Evolutionary conservation across 441 rosid species (phyloP), one percentile per base, ranked within the genome.

Genomic region (Populus hybrid): DNA sequence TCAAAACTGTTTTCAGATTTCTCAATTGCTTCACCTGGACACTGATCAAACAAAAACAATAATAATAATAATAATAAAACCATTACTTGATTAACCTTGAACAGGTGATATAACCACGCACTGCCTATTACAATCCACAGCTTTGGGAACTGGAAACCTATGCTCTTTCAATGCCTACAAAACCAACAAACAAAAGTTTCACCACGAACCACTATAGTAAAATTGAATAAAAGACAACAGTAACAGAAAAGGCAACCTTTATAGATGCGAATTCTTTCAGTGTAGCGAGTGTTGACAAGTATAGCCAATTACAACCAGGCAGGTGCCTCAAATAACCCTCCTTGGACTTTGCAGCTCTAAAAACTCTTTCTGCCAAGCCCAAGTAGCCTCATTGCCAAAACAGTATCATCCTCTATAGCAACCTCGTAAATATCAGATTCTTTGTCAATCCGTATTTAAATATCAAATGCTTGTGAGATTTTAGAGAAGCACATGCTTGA

Each of bases 311-410:
- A 85, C 53, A 95, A 84, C 91, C 91, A 77, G 85, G 90, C 31
- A 95, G 93, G 85, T 94, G 99, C 90, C 89, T 89, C 87, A 94
- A 83, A 83, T 96, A 94, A 79, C 94, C 99, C 88, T 98, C 97
- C 91, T 96, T 96, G 76, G 95, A 88, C 80, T 96, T 94, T 69
- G 93, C 98, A 69, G 96, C 98, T 87, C 97, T 89, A 79, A 93
- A 96, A 76, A 98, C 7, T 94, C 72, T 87, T 88, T 88, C 97
- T 90, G 36, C 97, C 99, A 33, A 96, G 94, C 76, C 99, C 88
- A 67, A 90, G 99, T 87, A 95, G 79, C 90, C 94, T 94, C 90
- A 93, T 94, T 1, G 91, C 98, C 83, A 95, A 78, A 71, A 92
- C 77, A 56, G 95, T 90, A 76, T 97, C 97, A 78, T 92, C 98